phyloP scores from a whole-genome alignment of 305 asterid genomes.

The Ilex paraguariensis region DNA sequence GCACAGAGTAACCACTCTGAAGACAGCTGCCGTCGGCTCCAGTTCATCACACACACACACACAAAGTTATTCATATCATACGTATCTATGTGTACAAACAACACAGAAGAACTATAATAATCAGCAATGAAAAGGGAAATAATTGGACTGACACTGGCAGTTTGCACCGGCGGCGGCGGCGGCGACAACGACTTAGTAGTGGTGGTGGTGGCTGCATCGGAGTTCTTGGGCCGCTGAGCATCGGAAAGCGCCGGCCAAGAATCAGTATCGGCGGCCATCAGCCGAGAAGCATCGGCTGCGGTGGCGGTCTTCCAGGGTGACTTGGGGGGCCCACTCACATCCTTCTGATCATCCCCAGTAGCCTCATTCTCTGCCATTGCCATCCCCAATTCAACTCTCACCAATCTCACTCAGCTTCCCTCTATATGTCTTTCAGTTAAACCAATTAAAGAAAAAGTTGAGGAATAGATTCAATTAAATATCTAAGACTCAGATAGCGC shows the following conservation, averaged over 20 bases:
- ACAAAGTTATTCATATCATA: conserved; percentile 8
- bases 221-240: conserved; percentile 51
- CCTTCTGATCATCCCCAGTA: conserved; percentile 46
- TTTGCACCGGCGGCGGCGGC: conserved; percentile 6
- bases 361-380: conserved; percentile 50
- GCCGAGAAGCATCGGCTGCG: conserved; percentile 27
- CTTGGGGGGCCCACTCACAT: conserved; percentile 30
- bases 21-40: too few relatives aligned
- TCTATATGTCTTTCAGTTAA: too few relatives aligned
- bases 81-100: neutral
- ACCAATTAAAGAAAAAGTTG: too few relatives aligned
- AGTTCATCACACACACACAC: neutral
- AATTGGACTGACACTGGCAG: conserved; percentile 24
- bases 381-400: conserved; percentile 12
- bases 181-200: conserved; percentile 31
- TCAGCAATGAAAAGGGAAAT: conserved; percentile 4
- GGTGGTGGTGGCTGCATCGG: conserved; percentile 22
- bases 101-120: neutral
- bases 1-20: too few relatives aligned
- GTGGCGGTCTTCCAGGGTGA: conserved; percentile 80
- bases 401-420: too few relatives aligned
- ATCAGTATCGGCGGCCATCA: conserved; percentile 45
- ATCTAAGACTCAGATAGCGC: too few relatives aligned
- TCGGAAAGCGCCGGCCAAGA: conserved; percentile 81
- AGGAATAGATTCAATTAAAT: too few relatives aligned